phyloP scores from a whole-genome alignment of 2,329 filamentous ascomycete species.

The Sarocladium brachiariae region DNA sequence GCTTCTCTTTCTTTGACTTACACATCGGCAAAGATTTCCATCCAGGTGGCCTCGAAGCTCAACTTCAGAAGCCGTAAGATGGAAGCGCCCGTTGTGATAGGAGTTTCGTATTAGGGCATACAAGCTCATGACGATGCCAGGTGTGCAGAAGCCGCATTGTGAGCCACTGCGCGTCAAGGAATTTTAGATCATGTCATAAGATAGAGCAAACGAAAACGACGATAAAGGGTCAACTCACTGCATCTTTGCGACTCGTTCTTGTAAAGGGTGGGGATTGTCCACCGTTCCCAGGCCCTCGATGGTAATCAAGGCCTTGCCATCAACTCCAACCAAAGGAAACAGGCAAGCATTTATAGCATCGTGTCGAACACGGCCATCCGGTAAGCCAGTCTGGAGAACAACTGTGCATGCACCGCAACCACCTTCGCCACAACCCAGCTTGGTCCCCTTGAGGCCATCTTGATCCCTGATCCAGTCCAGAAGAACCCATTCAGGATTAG shows the following conservation, averaged over 20 bases:
- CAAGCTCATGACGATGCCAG: slow-evolving; percentile 88
- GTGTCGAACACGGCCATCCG: slow-evolving; percentile 79
- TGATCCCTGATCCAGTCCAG: slow-evolving; percentile 21
- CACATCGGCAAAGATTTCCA: slow-evolving; percentile 79
- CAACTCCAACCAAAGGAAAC: slow-evolving; percentile 79
- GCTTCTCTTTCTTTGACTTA: not conserved
- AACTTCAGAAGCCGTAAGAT: slow-evolving; percentile 62
- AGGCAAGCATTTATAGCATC: slow-evolving; percentile 87
- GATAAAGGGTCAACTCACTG: slow-evolving; percentile 36
- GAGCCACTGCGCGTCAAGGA: slow-evolving; percentile 61
- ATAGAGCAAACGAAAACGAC: not conserved
- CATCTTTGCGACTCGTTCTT: slow-evolving; percentile 76
- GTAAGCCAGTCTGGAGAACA: slow-evolving; percentile 79
- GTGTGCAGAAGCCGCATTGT: slow-evolving; percentile 83
- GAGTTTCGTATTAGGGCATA: slow-evolving; percentile 78
- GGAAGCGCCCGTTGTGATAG: slow-evolving; percentile 22
- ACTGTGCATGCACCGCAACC: slow-evolving; percentile 89
- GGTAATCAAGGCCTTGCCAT: slow-evolving; percentile 91
- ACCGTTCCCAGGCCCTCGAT: slow-evolving; percentile 84
- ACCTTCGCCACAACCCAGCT: slow-evolving; percentile 64
- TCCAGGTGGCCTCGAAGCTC: slow-evolving; percentile 88
- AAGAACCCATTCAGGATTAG: slow-evolving; percentile 23
- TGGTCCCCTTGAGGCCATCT: slow-evolving; percentile 14
- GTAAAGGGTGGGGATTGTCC: slow-evolving; percentile 72
- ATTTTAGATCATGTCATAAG: not conserved